Percentiles rank a stretch among this genome's conserved stretches.
Conservation (phyloP, 768 basidiomycete genomes). For the Xerocomus spinulosus region DNA sequence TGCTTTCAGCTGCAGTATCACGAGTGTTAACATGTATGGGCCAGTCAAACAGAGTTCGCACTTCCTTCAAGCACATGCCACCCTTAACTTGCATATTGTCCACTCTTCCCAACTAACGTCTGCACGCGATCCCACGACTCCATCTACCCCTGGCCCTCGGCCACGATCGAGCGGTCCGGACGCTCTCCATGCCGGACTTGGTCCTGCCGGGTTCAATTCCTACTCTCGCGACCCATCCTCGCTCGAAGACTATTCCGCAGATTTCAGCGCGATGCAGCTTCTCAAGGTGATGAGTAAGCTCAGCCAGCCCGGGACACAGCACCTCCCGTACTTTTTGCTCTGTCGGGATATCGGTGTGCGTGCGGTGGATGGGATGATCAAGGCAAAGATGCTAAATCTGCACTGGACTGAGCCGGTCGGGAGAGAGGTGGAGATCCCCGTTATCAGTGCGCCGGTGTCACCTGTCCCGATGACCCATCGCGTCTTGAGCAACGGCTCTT, state of each 20-base stretch:
- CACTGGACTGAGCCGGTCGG: slow-evolving; percentile 73
- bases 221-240: slow-evolving; percentile 34
- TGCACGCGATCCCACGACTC: slow-evolving; percentile 31
- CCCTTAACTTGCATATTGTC: slow-evolving; percentile 83
- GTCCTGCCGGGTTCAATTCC: slow-evolving; percentile 61
- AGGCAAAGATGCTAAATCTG: slow-evolving; percentile 67
- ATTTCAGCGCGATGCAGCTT: slow-evolving; percentile 76
- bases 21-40: slow-evolving; percentile 1
- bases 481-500: slow-evolving; percentile 28
- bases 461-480: slow-evolving; percentile 26
- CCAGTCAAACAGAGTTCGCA: slow-evolving; percentile 75
- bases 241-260: slow-evolving; percentile 49
- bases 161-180: slow-evolving; percentile 38
- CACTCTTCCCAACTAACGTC: slow-evolving; percentile 65
- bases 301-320: slow-evolving; percentile 55
- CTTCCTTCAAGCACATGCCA: slow-evolving; percentile 79
- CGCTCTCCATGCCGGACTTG: slow-evolving; percentile 54
- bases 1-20: background rate
- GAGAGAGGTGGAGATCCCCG: slow-evolving; percentile 39
- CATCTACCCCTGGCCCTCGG: slow-evolving; percentile 30
- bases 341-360: slow-evolving; percentile 81
- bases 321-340: slow-evolving; percentile 74
- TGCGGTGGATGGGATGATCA: slow-evolving; percentile 83
- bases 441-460: slow-evolving; percentile 25
- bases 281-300: slow-evolving; percentile 79